phyloP scores from a whole-genome alignment of 1,284 basidiomycete species.

The Termitomyces sp. region DNA sequence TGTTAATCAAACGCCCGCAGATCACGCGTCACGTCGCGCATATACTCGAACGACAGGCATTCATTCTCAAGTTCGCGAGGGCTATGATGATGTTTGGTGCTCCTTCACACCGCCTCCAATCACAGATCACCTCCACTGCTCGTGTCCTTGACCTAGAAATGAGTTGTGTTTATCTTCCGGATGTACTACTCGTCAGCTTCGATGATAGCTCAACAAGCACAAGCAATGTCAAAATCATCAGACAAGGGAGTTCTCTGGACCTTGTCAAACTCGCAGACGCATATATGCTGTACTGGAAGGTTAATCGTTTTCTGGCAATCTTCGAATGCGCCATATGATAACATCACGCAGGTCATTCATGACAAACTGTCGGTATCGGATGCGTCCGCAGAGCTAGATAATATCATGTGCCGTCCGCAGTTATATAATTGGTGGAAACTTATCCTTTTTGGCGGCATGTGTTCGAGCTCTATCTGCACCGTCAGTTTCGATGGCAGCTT shows the following conservation, averaged over 20 bases:
- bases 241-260: conserved; percentile 71
- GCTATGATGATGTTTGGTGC: conserved; percentile 96
- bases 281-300: conserved; percentile 80
- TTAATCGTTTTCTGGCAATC: conserved; percentile 23
- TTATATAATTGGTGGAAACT: conserved; percentile 65
- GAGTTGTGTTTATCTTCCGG: conserved; percentile 84
- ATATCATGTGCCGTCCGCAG: conserved; percentile 67
- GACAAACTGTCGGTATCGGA: conserved; percentile 81
- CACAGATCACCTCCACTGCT: conserved; percentile 84
- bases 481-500: conserved; percentile 75
- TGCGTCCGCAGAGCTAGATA: conserved; percentile 70
- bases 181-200: conserved; percentile 78
- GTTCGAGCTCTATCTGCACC: conserved; percentile 75
- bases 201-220: conserved; percentile 82
- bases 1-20: conserved; percentile 31
- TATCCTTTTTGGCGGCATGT: conserved; percentile 76
- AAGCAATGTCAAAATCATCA: conserved; percentile 81
- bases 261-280: conserved; percentile 75
- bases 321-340: background rate
- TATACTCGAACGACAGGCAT: conserved; percentile 84
- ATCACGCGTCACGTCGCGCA: conserved; percentile 89
- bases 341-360: conserved; percentile 63
- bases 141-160: conserved; percentile 81
- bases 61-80: conserved; percentile 83
- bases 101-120: conserved; percentile 83